phyloP scores from a whole-genome alignment of 192 early-diverging fungal genomes.

The Coemansia sp. region DNA sequence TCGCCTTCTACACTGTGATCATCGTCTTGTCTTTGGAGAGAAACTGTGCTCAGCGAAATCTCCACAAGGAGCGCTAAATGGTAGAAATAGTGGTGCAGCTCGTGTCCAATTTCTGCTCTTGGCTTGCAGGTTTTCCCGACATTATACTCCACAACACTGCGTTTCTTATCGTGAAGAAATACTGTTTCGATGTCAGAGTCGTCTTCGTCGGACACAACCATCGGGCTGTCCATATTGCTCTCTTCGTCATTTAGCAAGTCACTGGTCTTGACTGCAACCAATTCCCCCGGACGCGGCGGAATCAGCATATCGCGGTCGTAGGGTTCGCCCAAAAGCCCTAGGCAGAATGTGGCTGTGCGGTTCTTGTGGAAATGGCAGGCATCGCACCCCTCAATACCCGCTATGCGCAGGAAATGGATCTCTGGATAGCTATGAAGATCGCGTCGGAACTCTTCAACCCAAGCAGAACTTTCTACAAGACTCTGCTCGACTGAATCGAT shows the following conservation, averaged over 20 bases:
- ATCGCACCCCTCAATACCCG: conserved; percentile 35
- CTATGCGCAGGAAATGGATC: conserved; percentile 8
- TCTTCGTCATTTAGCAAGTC: not conserved
- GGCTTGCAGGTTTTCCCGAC: conserved; percentile 33
- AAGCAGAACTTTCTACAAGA: conserved; percentile 43
- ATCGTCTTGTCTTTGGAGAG: not conserved
- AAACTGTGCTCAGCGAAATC: conserved; percentile 10
- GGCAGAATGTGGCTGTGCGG: conserved; percentile 42
- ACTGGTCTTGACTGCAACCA: not conserved
- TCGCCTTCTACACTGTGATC: not conserved
- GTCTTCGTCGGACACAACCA: conserved; percentile 17
- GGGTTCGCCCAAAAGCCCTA: conserved; percentile 27
- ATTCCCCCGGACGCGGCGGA: conserved; percentile 22
- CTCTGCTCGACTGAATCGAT: conserved; percentile 51
- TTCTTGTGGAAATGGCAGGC: conserved; percentile 46
- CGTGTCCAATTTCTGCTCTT: conserved; percentile 35
- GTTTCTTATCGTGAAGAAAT: not conserved
- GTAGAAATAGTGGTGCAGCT: conserved; percentile 49
- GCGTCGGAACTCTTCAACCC: conserved; percentile 33
- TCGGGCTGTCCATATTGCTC: conserved; percentile 1
- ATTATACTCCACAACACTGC: conserved; percentile 20
- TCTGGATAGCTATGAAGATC: conserved; percentile 34
- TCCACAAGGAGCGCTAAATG: conserved; percentile 28
- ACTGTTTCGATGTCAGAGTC: conserved; percentile 5
- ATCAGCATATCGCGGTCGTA: conserved; percentile 29